Base-by-base conservation (phyloP, 768 basidiomycete genomes). In the Termitomyces sp. region DNA sequence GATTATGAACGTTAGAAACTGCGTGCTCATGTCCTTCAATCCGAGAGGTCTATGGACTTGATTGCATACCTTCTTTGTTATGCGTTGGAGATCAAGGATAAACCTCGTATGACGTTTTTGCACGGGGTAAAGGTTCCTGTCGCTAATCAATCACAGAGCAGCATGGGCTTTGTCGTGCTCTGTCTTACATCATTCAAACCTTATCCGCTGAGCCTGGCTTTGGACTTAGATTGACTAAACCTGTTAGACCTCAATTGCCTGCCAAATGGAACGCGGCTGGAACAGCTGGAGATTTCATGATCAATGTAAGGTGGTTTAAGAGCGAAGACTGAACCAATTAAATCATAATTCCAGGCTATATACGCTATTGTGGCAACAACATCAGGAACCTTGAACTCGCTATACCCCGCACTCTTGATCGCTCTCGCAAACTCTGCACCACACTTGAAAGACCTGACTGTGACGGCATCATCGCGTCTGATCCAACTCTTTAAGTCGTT, bases 351-450 rank as follows among this genome's bases (percentile, higher is more conserved):
- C 3, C 58, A 96, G 93, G 85, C 93, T 2, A 83, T 97, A 43
- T 97, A 97, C 70, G 82, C 89, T 5, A 87, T 94, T 64, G 85
- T 98, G 26, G 89, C 94, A 5, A 93, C 91, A 0, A 92, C 94
- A 2, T 87, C 92, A 0, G 93, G 93, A 2, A 69, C 76, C 46
- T 75, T 97, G 36, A 88, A 85, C 64, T 89, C 90, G 3, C 72
- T 97, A 20, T 98, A 98, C 70, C 95, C 95, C 2, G 92, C 97
- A 3, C 79, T 98, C 35, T 86, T 97, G 57, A 95, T 98, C 51
- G 83, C 92, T 0, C 75, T 99, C 33, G 85, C 91, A 13, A 99
- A 99, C 70, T 78, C 84, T 14, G 90, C 94, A 0, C 94, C 96
- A 0, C 87, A 91, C 70, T 82, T 97, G 63, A 87, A 86, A 70